These are phyloP conservation scores for Pleurotus salmoneostramineus DNA, from an alignment of 768 basidiomycete species.

Conservation along the genomic window DNA sequence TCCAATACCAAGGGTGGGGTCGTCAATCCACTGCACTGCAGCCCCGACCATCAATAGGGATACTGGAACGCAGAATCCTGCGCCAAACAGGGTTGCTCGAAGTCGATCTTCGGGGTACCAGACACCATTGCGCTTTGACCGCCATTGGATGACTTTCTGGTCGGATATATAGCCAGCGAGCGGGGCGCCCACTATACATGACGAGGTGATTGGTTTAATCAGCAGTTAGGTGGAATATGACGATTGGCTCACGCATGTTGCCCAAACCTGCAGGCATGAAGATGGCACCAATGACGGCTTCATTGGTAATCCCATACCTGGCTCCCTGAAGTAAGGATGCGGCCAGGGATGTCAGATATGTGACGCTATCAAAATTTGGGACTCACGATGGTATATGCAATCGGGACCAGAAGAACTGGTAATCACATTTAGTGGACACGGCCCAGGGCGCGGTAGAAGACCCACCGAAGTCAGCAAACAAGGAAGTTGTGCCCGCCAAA, in stretches of 20 bases:
- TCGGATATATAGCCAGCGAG: slow-evolving; percentile 45
- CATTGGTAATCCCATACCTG: slow-evolving; percentile 36
- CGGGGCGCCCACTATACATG: slow-evolving; percentile 38
- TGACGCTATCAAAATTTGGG: no score
- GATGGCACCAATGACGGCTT: slow-evolving; percentile 35
- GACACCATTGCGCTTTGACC: slow-evolving; percentile 31
- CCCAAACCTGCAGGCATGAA: slow-evolving; percentile 39
- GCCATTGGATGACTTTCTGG: slow-evolving; percentile 30
- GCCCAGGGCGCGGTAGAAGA: neutral
- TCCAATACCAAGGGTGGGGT: slow-evolving; percentile 37
- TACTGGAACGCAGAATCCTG: slow-evolving; percentile 34
- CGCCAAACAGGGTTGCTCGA: slow-evolving; percentile 34
- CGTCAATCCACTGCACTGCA: slow-evolving; percentile 31
- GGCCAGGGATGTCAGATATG: neutral
- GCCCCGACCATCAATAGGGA: slow-evolving; percentile 38
- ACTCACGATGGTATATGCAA: slow-evolving; percentile 49
- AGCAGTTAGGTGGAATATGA: neutral
- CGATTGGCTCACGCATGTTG: slow-evolving; percentile 28
- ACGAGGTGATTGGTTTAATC: neutral
- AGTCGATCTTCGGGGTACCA: slow-evolving; percentile 55
- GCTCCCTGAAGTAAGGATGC: slow-evolving; percentile 29
- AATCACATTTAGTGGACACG: neutral
- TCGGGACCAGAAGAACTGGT: slow-evolving; percentile 33
- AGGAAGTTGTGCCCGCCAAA: neutral
- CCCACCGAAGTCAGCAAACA: slow-evolving; percentile 37